Percentiles rank a stretch among this genome's conserved stretches.
phyloP scores from a whole-genome alignment of 768 basidiomycete species.

The Chlorophyllum brunneum region DNA sequence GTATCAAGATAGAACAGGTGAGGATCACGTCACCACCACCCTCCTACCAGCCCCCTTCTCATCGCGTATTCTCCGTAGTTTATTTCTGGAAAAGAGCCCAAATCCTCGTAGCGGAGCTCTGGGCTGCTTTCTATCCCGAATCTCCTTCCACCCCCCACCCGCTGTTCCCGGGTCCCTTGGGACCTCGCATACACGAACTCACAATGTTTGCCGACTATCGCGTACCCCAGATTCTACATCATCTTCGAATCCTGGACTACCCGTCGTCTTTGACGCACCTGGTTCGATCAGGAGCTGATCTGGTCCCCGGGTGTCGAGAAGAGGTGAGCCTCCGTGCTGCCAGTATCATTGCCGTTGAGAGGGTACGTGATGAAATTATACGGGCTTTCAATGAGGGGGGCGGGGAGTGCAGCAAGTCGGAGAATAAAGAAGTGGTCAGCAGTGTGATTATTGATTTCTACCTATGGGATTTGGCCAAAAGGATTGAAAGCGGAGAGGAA shows the following conservation, averaged over 20 bases:
- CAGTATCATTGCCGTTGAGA: conserved; percentile 78
- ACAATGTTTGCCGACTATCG: conserved; percentile 97
- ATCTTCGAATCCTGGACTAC: conserved; percentile 73
- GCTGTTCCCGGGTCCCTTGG: conserved; percentile 57
- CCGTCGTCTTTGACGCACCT: conserved; percentile 52
- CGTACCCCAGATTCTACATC: conserved; percentile 88
- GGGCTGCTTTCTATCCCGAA: conserved; percentile 85
- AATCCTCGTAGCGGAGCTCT: conserved; percentile 86
- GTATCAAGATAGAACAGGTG: conserved; percentile 59
- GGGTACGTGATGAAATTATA: conserved; percentile 58
- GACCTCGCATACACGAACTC: conserved; percentile 61
- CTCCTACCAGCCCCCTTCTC: not conserved
- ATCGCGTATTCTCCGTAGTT: conserved; percentile 37
- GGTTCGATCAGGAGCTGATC: conserved; percentile 38
- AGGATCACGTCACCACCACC: not conserved
- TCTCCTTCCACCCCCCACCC: conserved; percentile 51
- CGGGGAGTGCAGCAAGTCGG: conserved; percentile 16
- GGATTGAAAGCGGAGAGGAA: conserved; percentile 60
- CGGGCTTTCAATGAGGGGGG: conserved; percentile 20
- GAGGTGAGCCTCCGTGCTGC: conserved; percentile 80
- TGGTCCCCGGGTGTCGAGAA: conserved; percentile 58
- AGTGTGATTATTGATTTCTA: conserved; percentile 90
- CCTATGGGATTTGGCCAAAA: conserved; percentile 84
- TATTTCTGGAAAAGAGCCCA: conserved; percentile 89
- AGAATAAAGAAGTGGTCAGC: conserved; percentile 37